Percentiles rank a stretch among this genome's conserved stretches.
Evolutionary conservation across 768 basidiomycete species (phyloP).

Genomic region (Termitomyces sp.): DNA sequence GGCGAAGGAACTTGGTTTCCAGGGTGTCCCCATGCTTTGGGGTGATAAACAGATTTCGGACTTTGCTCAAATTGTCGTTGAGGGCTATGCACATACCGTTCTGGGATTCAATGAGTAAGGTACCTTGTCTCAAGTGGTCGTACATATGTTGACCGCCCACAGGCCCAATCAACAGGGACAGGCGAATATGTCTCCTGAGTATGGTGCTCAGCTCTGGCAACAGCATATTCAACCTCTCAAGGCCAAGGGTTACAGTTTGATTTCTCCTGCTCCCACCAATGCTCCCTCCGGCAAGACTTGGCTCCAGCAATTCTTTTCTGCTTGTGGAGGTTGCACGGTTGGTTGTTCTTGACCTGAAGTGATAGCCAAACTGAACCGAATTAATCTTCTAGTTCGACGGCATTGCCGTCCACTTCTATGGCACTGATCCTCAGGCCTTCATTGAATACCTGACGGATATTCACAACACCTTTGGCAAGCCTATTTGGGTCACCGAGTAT

Average conservation of each 20-base stretch:
- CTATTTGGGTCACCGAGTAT: conserved; percentile 65
- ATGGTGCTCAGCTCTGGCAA: conserved; percentile 54
- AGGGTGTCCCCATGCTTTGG: conserved; percentile 69
- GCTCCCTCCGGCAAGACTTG: conserved; percentile 54
- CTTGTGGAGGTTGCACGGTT: conserved; percentile 51
- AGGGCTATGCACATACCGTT: conserved; percentile 45
- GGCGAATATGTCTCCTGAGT: conserved; percentile 48
- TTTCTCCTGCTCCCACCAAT: conserved; percentile 66
- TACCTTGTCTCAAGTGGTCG: neutral
- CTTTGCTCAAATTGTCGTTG: conserved; percentile 41
- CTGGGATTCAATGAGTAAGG: conserved; percentile 78
- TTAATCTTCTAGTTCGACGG: conserved; percentile 39
- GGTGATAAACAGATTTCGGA: conserved; percentile 43
- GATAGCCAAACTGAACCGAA: neutral
- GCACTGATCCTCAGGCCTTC: conserved; percentile 39
- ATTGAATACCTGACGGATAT: conserved; percentile 44
- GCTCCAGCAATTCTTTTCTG: conserved; percentile 53
- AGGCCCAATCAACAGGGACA: conserved; percentile 69
- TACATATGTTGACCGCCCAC: neutral
- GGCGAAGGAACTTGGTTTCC: conserved; percentile 40
- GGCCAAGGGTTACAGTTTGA: conserved; percentile 47
- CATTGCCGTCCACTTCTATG: conserved; percentile 70
- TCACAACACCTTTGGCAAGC: conserved; percentile 35
- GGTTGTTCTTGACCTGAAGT: conserved; percentile 19
- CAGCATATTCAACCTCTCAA: conserved; percentile 56